Conservation (phyloP, 2,329 filamentous ascomycete genomes). For the Penicillium sp. region DNA sequence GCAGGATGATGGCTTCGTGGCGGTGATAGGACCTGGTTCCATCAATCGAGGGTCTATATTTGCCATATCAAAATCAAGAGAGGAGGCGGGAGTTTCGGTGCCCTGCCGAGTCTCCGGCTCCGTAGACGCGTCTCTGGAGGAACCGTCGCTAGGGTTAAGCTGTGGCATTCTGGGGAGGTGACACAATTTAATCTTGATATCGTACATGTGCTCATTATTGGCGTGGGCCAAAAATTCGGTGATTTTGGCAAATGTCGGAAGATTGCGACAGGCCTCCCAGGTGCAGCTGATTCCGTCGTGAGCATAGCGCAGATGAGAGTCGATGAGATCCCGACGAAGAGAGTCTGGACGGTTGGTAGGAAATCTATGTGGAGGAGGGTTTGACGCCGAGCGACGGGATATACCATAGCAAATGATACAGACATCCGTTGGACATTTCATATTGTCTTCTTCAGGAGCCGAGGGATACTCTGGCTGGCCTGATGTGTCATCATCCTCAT, state of each 20-base stretch:
- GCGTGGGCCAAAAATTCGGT: constrained; percentile 20
- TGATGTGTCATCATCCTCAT: no score
- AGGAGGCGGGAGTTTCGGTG: no score
- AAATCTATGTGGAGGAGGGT: constrained; percentile 27
- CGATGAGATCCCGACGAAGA: constrained; percentile 25
- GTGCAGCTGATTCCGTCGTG: constrained; percentile 21
- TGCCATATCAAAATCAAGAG: no score
- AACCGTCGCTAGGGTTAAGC: no score
- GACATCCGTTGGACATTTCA: constrained; percentile 21
- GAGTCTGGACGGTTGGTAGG: constrained; percentile 23
- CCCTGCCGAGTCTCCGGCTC: no score
- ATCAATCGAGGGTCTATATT: no score
- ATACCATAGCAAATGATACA: constrained; percentile 27
- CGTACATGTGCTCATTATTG: constrained; percentile 12
- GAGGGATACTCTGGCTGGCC: no score
- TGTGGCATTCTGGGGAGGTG: constrained; percentile 7
- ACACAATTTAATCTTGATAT: constrained; percentile 19
- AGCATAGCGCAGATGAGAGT: constrained; percentile 19
- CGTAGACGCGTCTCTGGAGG: no score
- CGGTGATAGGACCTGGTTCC: no score
- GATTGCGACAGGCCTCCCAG: constrained; percentile 9
- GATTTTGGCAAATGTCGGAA: constrained; percentile 14
- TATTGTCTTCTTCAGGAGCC: constrained; percentile 1
- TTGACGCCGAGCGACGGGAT: constrained; percentile 23
- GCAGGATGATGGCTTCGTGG: no score